Base-by-base conservation (phyloP, 495 filamentous ascomycete genomes). In the Oidiodendron maius region DNA sequence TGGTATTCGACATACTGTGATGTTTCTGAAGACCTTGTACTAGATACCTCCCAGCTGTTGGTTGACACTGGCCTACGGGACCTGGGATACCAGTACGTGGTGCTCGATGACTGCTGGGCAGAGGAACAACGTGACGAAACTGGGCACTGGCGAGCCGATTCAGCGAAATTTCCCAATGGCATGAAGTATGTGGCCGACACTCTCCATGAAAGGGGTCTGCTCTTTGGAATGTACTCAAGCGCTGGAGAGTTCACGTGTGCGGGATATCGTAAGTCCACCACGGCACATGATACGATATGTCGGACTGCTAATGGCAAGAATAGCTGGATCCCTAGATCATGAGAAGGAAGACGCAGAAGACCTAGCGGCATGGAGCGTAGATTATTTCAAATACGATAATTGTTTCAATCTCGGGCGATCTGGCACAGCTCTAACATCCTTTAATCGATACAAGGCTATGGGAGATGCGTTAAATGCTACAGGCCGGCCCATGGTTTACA, bases 41-140 rank as follows among this genome's bases (percentile, higher is more conserved):
- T 75, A 15, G 54, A 56, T 13, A 71, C 76, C 6, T 69, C 75
- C 2, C 30, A 69, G 30, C 56, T 49, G 20, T 69, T 80, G 37
- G 66, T 75, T 16, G 61, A 71, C 17, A 62, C 64, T 23, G 76
- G 77, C 11, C 61, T 80, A 13, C 59, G 62, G 40, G 76, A 78
- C 57, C 56, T 73, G 1, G 77, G 77, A 9, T 81, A 81, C 55
- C 59, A 78, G 4, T 78, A 79, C 56, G 64, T 81, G 24, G 68
- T 76, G 6, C 52, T 81, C 2, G 76, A 80, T 52, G 77, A 80
- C 59, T 78, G 71, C 56, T 77, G 73, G 73, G 72, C 70, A 11
- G 52, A 55, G 32, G 73, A 72, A 22, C 21, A 61, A 46, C 56
- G 42, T 44, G 64, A 64, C 50, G 22, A 47, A 32, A 64, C 41